Percentiles rank a stretch among this genome's conserved stretches.
Evolutionary conservation across 306 rosid genomes (phyloP).

Genomic region (Lablab purpureus): DNA sequence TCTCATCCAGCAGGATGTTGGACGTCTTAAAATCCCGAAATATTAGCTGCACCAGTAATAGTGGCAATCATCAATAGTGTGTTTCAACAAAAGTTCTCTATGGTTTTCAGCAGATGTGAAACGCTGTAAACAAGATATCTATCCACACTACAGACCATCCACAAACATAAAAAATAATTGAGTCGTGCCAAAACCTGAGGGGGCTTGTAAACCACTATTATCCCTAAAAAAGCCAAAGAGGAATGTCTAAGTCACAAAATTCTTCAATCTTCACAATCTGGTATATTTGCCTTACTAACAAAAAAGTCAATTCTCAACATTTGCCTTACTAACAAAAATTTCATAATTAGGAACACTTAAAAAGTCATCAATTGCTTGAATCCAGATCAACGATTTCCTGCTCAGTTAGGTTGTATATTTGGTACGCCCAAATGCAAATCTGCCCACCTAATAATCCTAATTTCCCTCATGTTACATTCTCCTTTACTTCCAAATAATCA

Average conservation of each 20-base stretch:
- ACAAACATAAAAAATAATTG: slow-evolving; percentile 20
- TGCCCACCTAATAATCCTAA: not conserved
- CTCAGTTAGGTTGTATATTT: not conserved
- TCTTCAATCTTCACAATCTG: not conserved
- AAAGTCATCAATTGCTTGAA: slow-evolving; percentile 1
- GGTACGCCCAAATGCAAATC: not conserved
- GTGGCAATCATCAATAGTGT: slow-evolving; percentile 46
- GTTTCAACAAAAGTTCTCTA: not conserved
- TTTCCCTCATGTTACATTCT: not conserved
- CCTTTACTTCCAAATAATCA: too few species aligned
- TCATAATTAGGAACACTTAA: slow-evolving; percentile 5
- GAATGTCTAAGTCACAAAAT: slow-evolving; percentile 6
- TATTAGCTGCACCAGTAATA: slow-evolving; percentile 76
- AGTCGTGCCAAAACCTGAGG: slow-evolving; percentile 8
- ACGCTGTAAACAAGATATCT: slow-evolving; percentile 37
- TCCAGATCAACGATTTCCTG: slow-evolving; percentile 1
- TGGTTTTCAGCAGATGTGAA: slow-evolving; percentile 15
- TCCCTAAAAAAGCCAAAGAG: slow-evolving; percentile 15
- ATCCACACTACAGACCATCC: slow-evolving; percentile 15
- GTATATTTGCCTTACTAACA: not conserved
- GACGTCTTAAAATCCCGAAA: slow-evolving; percentile 96
- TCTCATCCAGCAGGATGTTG: slow-evolving; percentile 87
- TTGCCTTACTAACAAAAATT: slow-evolving; percentile 16
- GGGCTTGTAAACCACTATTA: slow-evolving; percentile 6
- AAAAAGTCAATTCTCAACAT: not conserved